A percentile compares a stretch with the other conserved stretches of the same genome.
Conservation (phyloP, 169 alveolate genomes). For the Blepharisma undulans region DNA sequence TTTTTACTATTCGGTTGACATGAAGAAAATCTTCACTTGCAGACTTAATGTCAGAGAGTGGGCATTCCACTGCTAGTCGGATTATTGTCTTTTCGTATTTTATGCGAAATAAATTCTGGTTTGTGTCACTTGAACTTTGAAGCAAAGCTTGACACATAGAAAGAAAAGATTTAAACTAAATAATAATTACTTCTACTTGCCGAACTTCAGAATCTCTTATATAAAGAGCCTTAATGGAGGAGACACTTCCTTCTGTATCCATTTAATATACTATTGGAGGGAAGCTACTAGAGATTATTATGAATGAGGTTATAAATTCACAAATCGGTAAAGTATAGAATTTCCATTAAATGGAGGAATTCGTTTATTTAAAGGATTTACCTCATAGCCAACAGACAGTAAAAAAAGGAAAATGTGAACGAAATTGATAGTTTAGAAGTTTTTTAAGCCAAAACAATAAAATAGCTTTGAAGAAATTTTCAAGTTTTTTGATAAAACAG, state of each 20-base stretch:
- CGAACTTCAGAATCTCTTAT: not conserved
- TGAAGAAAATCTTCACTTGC: conserved; percentile 8
- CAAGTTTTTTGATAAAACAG: not conserved
- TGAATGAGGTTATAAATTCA: not conserved
- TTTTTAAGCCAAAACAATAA: not conserved
- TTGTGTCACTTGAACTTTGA: not conserved
- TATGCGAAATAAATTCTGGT: not conserved
- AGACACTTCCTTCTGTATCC: not conserved
- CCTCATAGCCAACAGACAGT: not conserved
- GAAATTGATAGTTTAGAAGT: not conserved
- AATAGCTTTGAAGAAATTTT: too few relatives aligned
- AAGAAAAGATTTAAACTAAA: not conserved
- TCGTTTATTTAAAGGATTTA: not conserved
- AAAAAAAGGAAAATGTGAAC: not conserved
- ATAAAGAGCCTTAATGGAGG: not conserved
- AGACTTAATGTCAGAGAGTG: not conserved
- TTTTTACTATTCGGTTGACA: not conserved
- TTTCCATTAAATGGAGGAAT: not conserved
- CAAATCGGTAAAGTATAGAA: not conserved
- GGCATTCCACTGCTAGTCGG: not conserved
- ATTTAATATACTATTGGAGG: not conserved
- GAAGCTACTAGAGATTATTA: not conserved
- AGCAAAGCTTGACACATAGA: not conserved
- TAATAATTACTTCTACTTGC: not conserved
- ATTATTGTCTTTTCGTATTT: conserved; percentile 4